phyloP scores from a whole-genome alignment of 2,329 filamentous ascomycete species.

The Colletotrichum liaoningense region DNA sequence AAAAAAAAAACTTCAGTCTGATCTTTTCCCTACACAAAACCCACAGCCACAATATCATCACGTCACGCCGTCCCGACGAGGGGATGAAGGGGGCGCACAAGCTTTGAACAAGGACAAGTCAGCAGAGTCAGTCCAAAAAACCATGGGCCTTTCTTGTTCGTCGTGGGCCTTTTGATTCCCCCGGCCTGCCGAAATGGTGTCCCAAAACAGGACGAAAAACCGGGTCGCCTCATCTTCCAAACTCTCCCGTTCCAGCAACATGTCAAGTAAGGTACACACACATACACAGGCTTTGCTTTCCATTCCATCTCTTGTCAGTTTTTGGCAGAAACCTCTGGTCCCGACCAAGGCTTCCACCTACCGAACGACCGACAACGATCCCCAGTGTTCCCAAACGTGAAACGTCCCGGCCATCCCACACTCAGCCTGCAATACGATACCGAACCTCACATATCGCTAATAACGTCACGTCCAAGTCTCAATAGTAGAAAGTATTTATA shows the following conservation, averaged over 20 bases:
- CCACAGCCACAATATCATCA: not conserved
- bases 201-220: not conserved
- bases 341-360: not conserved
- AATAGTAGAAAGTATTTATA: not conserved
- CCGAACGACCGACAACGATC: conserved; percentile 9
- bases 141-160: not conserved
- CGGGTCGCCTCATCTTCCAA: conserved; percentile 9
- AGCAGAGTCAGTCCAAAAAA: not conserved
- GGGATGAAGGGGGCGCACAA: not conserved
- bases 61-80: not conserved
- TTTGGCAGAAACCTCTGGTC: conserved; percentile 1
- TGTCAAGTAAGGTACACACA: not conserved
- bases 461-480: conserved; percentile 18
- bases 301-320: not conserved
- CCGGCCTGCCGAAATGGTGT: not conserved
- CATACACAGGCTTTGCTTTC: not conserved
- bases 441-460: conserved; percentile 13
- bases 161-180: not conserved
- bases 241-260: not conserved
- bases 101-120: not conserved
- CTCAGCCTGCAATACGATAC: conserved; percentile 5
- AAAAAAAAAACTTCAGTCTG: not conserved
- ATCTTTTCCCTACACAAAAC: not conserved
- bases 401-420: conserved; percentile 4
- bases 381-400: conserved; percentile 16